These are phyloP conservation scores for Casuarina glauca DNA, from an alignment of 306 rosid genomes.

Conservation along the genomic window DNA sequence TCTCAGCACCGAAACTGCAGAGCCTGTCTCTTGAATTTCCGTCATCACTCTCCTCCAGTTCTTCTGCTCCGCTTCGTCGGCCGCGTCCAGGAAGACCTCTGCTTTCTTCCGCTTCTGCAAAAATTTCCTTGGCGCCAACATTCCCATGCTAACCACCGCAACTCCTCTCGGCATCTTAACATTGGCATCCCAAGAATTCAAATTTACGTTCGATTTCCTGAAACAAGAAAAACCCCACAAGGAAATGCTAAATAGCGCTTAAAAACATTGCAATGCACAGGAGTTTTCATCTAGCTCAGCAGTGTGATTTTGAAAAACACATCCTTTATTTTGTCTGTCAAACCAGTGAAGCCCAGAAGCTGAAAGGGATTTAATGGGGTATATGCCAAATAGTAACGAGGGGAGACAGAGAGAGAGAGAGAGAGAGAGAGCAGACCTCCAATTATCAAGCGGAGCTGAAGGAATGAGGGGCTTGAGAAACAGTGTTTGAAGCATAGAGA, in stretches of 20 bases:
- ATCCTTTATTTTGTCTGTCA: background rate
- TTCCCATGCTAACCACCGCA: slow-evolving; percentile 66
- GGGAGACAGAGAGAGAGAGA: slow-evolving; percentile 2
- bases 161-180: slow-evolving; percentile 50
- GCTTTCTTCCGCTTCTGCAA: slow-evolving; percentile 65
- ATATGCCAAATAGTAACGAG: background rate
- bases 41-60: slow-evolving; percentile 87
- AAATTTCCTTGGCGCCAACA: slow-evolving; percentile 81
- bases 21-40: slow-evolving; percentile 68
- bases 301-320: background rate
- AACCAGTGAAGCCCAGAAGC: background rate
- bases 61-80: slow-evolving; percentile 78
- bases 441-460: slow-evolving; percentile 42
- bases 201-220: slow-evolving; percentile 46
- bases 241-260: background rate
- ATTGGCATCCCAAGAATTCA: slow-evolving; percentile 37
- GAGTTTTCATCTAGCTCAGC: background rate
- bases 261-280: background rate
- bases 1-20: slow-evolving; percentile 72
- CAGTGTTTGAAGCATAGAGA: slow-evolving; percentile 48
- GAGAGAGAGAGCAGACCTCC: slow-evolving; percentile 40
- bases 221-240: slow-evolving; percentile 6
- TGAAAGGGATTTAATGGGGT: slow-evolving; percentile 27
- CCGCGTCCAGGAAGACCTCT: slow-evolving; percentile 66
- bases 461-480: slow-evolving; percentile 46